Evolutionary conservation across 192 early-diverging fungal genomes (phyloP).

Genomic region (Mortierella claussenii): DNA sequence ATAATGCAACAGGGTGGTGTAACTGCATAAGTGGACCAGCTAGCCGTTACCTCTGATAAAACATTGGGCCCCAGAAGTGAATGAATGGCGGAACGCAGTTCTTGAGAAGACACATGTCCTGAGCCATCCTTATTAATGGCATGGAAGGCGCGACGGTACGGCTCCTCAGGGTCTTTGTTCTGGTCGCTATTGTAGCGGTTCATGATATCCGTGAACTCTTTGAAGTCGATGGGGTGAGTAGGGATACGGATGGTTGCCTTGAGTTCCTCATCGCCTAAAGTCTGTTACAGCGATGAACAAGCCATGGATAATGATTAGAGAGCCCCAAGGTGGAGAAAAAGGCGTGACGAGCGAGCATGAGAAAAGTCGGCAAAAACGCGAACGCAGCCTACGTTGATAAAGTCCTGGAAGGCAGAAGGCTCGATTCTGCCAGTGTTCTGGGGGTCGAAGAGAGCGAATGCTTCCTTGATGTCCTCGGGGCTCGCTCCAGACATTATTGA

Average conservation of each 20-base stretch:
- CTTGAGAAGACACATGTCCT: slow-evolving; percentile 70
- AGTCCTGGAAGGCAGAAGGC: slow-evolving; percentile 35
- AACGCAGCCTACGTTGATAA: slow-evolving; percentile 26
- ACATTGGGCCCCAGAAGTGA: slow-evolving; percentile 26
- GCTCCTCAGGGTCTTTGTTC: slow-evolving; percentile 65
- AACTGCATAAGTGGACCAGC: too few relatives aligned
- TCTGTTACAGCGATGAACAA: slow-evolving; percentile 6
- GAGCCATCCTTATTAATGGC: slow-evolving; percentile 78
- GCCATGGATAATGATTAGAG: too few relatives aligned
- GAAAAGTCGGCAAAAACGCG: too few relatives aligned
- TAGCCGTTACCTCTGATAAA: slow-evolving; percentile 42
- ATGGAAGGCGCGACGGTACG: slow-evolving; percentile 75
- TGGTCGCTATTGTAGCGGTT: slow-evolving; percentile 33
- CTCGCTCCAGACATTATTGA: neutral
- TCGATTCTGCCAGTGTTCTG: slow-evolving; percentile 37
- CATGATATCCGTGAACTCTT: slow-evolving; percentile 43
- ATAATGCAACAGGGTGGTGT: too few relatives aligned
- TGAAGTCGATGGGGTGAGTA: slow-evolving; percentile 35
- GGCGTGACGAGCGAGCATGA: too few relatives aligned
- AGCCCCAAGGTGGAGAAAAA: too few relatives aligned
- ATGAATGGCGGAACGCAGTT: slow-evolving; percentile 68
- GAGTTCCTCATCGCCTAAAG: slow-evolving; percentile 39
- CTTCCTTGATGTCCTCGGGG: slow-evolving; percentile 32
- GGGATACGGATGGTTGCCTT: slow-evolving; percentile 31
- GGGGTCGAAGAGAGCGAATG: slow-evolving; percentile 40